Percentiles rank a stretch among this genome's conserved stretches.
These are phyloP conservation scores for Pythium coloratum DNA, from an alignment of 352 stramenopile genomes.

Conservation along the genomic window DNA sequence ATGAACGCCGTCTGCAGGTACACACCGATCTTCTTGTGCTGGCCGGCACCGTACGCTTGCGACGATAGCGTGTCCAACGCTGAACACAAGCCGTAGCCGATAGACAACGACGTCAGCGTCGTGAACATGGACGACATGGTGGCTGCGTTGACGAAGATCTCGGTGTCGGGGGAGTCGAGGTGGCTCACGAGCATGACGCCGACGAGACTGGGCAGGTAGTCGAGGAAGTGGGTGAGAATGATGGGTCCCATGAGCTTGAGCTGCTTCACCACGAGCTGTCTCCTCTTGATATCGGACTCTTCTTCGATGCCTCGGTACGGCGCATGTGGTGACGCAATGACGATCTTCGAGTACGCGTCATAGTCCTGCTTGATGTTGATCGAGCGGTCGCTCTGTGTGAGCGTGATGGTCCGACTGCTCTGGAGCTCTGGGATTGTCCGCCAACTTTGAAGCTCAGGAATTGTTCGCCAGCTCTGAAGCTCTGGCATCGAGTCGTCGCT, in stretches of 20 bases:
- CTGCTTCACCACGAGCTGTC: neutral
- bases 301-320: neutral
- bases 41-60: constrained; percentile 63
- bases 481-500: neutral
- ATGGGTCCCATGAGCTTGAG: no score
- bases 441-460: no score
- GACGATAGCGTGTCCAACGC: constrained; percentile 81
- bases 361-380: neutral
- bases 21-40: constrained; percentile 60
- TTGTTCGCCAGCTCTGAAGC: neutral
- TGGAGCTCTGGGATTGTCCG: no score
- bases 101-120: constrained; percentile 64
- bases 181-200: constrained; percentile 61
- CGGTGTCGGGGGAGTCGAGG: constrained; percentile 54
- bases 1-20: constrained; percentile 71
- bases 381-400: neutral
- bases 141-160: constrained; percentile 54
- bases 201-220: constrained; percentile 55
- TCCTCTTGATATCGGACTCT: neutral
- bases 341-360: no score
- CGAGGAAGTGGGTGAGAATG: no score
- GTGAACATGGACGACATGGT: constrained; percentile 73
- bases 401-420: neutral
- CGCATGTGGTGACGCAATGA: no score
- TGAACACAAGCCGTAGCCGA: constrained; percentile 66